Percentiles rank a stretch among this genome's conserved stretches.
phyloP scores from a whole-genome alignment of 805 yeast genomes.

The Komagataella pseudopastoris region DNA sequence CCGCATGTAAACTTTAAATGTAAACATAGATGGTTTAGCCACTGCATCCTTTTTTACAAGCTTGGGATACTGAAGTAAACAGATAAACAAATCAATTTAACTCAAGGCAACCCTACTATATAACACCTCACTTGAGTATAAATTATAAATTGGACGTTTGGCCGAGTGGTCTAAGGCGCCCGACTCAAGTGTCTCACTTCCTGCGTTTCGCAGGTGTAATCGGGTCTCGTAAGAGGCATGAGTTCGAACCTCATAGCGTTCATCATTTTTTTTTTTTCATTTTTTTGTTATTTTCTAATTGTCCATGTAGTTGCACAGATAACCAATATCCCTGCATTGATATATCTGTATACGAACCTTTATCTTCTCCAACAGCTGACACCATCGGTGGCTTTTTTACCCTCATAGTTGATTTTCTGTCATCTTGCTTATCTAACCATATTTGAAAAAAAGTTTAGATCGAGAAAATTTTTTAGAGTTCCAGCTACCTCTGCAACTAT shows the following conservation, averaged over 20 bases:
- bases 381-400: too few relatives aligned
- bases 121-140: too few relatives aligned
- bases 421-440: neutral
- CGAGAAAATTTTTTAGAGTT: neutral
- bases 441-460: neutral
- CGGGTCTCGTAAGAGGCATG: constrained; percentile 7
- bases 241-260: constrained; percentile 6
- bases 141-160: constrained; percentile 3
- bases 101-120: too few relatives aligned
- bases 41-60: too few relatives aligned
- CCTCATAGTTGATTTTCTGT: too few relatives aligned
- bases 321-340: too few relatives aligned
- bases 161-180: constrained; percentile 4
- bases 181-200: constrained; percentile 4
- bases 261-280: constrained; percentile 3
- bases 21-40: too few relatives aligned
- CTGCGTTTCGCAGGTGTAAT: neutral
- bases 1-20: too few relatives aligned
- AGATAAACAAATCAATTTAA: too few relatives aligned
- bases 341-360: too few relatives aligned
- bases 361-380: too few relatives aligned
- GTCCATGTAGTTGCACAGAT: neutral
- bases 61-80: too few relatives aligned
- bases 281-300: neutral
- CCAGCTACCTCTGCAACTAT: neutral